phyloP scores from a whole-genome alignment of 768 basidiomycete species.

The Boletus vermiculosoides region DNA sequence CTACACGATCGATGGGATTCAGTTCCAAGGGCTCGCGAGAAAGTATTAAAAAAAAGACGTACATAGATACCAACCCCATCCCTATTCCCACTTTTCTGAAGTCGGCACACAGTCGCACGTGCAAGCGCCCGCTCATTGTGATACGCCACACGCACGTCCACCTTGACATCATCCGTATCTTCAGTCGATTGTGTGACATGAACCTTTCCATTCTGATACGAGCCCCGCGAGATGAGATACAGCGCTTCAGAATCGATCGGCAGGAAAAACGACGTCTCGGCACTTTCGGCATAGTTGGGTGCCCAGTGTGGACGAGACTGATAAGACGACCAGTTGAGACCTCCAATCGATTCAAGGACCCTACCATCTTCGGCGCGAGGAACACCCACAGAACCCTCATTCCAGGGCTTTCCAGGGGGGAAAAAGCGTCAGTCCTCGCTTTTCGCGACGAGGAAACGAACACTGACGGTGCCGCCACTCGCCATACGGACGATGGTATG shows the following conservation, averaged over 20 bases:
- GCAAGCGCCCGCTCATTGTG: slow-evolving; percentile 20
- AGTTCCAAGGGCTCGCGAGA: too few species aligned
- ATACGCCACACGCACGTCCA: slow-evolving; percentile 35
- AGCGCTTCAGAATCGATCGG: slow-evolving; percentile 30
- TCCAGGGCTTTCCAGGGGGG: background rate
- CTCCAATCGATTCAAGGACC: slow-evolving; percentile 12
- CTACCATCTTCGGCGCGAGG: slow-evolving; percentile 17
- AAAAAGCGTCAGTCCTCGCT: background rate
- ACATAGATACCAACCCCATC: slow-evolving; percentile 41
- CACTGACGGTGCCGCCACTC: background rate
- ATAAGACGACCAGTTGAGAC: slow-evolving; percentile 17
- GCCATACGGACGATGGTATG: slow-evolving; percentile 5
- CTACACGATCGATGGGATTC: slow-evolving; percentile 4
- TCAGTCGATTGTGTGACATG: slow-evolving; percentile 15
- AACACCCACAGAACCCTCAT: background rate
- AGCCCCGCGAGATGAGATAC: slow-evolving; percentile 37
- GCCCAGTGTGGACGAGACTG: slow-evolving; percentile 17
- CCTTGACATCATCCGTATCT: slow-evolving; percentile 12
- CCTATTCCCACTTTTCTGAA: slow-evolving; percentile 25
- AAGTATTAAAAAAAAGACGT: too few species aligned
- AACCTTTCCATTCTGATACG: slow-evolving; percentile 23
- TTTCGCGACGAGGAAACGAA: too few species aligned
- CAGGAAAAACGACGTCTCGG: slow-evolving; percentile 29
- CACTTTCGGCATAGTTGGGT: slow-evolving; percentile 10
- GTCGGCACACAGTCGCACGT: slow-evolving; percentile 32